phyloP scores from a whole-genome alignment of 352 stramenopile genomes.

The Globisporangium recalcitrans region DNA sequence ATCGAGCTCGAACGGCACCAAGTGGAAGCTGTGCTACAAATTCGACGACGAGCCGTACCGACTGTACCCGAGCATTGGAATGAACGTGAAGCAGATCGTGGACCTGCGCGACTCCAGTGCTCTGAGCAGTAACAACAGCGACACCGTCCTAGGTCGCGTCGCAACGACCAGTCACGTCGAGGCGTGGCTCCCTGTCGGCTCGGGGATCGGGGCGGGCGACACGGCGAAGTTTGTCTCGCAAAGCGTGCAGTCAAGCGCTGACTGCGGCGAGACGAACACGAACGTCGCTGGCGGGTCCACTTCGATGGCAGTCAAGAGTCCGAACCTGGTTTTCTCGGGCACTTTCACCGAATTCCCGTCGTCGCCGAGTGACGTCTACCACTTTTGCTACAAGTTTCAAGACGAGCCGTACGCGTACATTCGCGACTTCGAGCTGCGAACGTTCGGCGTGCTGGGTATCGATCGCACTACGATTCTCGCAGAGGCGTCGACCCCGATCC shows the following conservation, averaged over 20 bases:
- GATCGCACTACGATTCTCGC: conserved; percentile 40
- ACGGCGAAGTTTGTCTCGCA: conserved; percentile 47
- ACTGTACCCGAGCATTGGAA: conserved; percentile 31
- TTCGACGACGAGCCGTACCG: conserved; percentile 51
- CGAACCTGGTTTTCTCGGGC: conserved; percentile 30
- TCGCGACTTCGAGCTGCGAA: conserved; percentile 31
- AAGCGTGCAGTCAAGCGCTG: conserved; percentile 36
- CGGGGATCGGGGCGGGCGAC: conserved; percentile 39
- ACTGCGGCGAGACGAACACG: conserved; percentile 35
- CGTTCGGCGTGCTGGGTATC: conserved; percentile 41
- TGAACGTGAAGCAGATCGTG: conserved; percentile 53
- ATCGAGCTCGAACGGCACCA: conserved; percentile 32
- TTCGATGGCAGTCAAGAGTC: conserved; percentile 29
- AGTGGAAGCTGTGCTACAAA: conserved; percentile 63
- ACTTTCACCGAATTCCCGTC: conserved; percentile 33
- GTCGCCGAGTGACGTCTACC: conserved; percentile 40
- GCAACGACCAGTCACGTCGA: conserved; percentile 47
- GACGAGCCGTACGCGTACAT: conserved; percentile 57
- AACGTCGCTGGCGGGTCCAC: conserved; percentile 34
- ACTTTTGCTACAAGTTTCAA: conserved; percentile 71
- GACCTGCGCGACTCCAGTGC: conserved; percentile 36
- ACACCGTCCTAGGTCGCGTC: conserved; percentile 28
- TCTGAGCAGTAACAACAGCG: conserved; percentile 6
- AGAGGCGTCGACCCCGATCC: conserved; percentile 35
- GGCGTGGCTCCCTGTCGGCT: conserved; percentile 41